These are phyloP conservation scores for Phytophthora hibernalis DNA, from an alignment of 352 stramenopile genomes.

Conservation along the genomic window DNA sequence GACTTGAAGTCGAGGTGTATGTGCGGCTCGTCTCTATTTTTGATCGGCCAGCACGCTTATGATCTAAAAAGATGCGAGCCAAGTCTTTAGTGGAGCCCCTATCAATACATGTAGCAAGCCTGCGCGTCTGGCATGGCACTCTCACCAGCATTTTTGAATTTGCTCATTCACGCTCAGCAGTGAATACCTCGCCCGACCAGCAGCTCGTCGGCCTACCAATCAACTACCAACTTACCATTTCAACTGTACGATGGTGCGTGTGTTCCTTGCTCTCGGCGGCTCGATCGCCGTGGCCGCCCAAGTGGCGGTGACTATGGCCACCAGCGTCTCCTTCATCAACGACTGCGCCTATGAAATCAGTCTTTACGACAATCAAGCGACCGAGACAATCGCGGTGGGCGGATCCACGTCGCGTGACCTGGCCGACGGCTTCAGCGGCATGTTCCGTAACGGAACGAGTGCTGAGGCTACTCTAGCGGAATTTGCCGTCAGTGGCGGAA, in stretches of 20 bases:
- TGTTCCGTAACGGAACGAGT: constrained; percentile 65
- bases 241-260: constrained; percentile 32
- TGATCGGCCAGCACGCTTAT: constrained; percentile 16
- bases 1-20: too few species aligned
- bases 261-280: constrained; percentile 36
- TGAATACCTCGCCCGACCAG: constrained; percentile 33
- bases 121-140: constrained; percentile 15
- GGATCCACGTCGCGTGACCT: constrained; percentile 42
- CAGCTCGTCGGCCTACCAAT: constrained; percentile 7
- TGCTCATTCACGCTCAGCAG: constrained; percentile 26
- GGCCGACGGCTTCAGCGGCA: constrained; percentile 51
- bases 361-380: constrained; percentile 56
- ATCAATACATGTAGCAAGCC: constrained; percentile 26
- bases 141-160: constrained; percentile 21
- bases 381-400: constrained; percentile 34
- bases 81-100: constrained; percentile 15
- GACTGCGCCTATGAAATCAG: constrained; percentile 54
- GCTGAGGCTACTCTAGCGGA: constrained; percentile 60
- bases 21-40: constrained; percentile 22
- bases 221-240: background rate
- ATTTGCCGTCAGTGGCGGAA: constrained; percentile 52
- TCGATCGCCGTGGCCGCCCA: constrained; percentile 37
- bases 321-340: constrained; percentile 49
- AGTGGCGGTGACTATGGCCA: constrained; percentile 37
- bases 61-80: constrained; percentile 27